Percentiles rank a stretch among this genome's conserved stretches.
Evolutionary conservation across 2,329 filamentous ascomycete genomes (phyloP).

Genomic region (Claviceps fusiformis): DNA sequence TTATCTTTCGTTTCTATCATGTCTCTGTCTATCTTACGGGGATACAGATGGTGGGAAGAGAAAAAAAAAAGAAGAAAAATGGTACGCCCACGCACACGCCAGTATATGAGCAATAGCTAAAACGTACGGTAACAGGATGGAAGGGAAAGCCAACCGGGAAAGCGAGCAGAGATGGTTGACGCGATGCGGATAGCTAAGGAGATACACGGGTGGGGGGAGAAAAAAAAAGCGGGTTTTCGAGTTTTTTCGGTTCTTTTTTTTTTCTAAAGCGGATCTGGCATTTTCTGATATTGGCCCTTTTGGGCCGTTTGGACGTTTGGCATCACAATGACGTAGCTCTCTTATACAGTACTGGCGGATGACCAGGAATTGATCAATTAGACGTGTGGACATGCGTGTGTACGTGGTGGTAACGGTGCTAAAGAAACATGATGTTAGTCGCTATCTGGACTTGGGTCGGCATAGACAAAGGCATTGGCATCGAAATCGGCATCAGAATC

Average conservation of each 20-base stretch:
- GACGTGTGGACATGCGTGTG: background rate
- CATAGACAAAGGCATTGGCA: too few relatives aligned
- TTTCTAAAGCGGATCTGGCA: background rate
- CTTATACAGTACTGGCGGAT: background rate
- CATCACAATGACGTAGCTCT: background rate
- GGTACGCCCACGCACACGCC: background rate
- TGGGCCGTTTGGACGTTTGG: background rate
- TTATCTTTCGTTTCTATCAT: too few relatives aligned
- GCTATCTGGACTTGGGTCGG: too few relatives aligned
- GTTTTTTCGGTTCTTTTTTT: background rate
- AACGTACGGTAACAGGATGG: background rate
- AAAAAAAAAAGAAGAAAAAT: background rate
- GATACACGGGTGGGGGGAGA: too few relatives aligned
- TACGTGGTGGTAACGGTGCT: background rate
- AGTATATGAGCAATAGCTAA: background rate
- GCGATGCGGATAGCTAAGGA: background rate
- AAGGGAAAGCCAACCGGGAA: background rate
- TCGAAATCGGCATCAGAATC: too few relatives aligned
- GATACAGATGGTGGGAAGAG: background rate
- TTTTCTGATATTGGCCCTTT: background rate
- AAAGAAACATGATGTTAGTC: background rate
- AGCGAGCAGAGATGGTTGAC: background rate
- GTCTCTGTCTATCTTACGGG: background rate
- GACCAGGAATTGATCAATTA: background rate
- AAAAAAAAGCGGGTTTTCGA: background rate